Evolutionary conservation across 179 eudicot species (phyloP), one percentile per base, ranked within the genome.

Genomic region (Heliamphora pulchella): DNA sequence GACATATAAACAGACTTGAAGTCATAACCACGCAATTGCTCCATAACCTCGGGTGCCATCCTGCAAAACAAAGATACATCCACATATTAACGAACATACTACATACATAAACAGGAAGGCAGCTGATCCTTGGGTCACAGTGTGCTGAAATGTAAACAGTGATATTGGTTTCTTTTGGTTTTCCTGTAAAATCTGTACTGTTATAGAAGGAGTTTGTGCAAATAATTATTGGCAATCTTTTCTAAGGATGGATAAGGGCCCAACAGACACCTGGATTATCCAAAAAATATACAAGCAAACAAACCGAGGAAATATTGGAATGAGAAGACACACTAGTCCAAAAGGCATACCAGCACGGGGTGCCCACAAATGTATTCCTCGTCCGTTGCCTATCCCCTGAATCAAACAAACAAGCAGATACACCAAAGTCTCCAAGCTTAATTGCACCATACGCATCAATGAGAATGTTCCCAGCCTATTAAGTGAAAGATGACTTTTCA

Each of bases 31-130:
- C 81, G 80, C 80, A 85, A 91, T 0, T 93, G 91, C 82, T 88
- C 91, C 18, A 92, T 87, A 51, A 92, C 97, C 81, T 92, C 97
- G 0, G 97, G 97, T 10, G 97, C 97, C 97, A 92, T 92, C 97
- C 97, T 91, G 15, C 89, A 92, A 2, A 76, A 73, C 61, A 79
- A 44, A 81, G 14, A 81, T 22, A 61, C 62, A 47, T 75, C 78
- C 2, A 22, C 22, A 44, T 8, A 8, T 44, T n/a, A 76, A 41
- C 80, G 44, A 17, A 47, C 10, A 59, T 50, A 17, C 3, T 47
- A 7, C n/a, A 5, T 54, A 55, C 17, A 43, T 8, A 50, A 77
- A 47, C 18, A 59, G 61, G 50, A 6, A 43, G 41, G 18, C 31
- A 22, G 62, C 61, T 14, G 46, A 43, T 41, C 67, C 18, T 57